Conservation (phyloP, 2,329 filamentous ascomycete genomes). For the Dothideomycetes sp. region DNA sequence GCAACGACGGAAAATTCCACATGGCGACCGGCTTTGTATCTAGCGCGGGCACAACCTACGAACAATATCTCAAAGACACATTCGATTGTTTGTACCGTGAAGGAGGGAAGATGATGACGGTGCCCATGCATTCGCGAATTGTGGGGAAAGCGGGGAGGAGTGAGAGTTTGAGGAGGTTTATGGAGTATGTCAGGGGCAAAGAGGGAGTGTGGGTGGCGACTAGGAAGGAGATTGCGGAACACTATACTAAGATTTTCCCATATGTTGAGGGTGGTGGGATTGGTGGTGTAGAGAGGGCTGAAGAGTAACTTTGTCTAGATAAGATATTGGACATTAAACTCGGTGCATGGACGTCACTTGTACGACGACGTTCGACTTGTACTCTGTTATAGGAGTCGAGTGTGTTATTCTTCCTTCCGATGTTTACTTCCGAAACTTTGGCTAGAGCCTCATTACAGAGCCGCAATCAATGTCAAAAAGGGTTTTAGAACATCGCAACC, state of each 20-base stretch:
- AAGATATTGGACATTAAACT: too few species aligned
- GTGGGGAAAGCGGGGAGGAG: conserved; percentile 33
- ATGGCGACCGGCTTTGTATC: conserved; percentile 36
- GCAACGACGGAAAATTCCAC: conserved; percentile 38
- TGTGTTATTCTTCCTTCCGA: too few species aligned
- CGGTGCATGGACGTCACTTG: too few species aligned
- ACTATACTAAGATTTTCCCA: conserved; percentile 32
- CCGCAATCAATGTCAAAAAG: too few species aligned
- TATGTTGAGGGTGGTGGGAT: conserved; percentile 19
- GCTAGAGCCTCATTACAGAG: too few species aligned
- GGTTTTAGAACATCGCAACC: too few species aligned
- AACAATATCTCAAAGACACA: conserved; percentile 32
- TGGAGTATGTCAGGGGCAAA: conserved; percentile 31
- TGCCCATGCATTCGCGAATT: conserved; percentile 33
- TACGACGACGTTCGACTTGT: too few species aligned
- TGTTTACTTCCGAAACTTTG: too few species aligned
- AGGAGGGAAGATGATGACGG: conserved; percentile 37
- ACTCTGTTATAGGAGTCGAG: too few species aligned
- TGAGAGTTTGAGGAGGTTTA: conserved; percentile 33
- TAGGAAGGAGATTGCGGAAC: conserved; percentile 34
- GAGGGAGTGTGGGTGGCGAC: conserved; percentile 38
- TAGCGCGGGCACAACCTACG: conserved; percentile 31
- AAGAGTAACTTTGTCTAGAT: neutral
- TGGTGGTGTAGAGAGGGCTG: neutral
- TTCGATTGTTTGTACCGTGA: conserved; percentile 35